Percentiles rank a stretch among this genome's conserved stretches.
Conservation (phyloP, 768 basidiomycete genomes). For the Lentinula guzmanii region DNA sequence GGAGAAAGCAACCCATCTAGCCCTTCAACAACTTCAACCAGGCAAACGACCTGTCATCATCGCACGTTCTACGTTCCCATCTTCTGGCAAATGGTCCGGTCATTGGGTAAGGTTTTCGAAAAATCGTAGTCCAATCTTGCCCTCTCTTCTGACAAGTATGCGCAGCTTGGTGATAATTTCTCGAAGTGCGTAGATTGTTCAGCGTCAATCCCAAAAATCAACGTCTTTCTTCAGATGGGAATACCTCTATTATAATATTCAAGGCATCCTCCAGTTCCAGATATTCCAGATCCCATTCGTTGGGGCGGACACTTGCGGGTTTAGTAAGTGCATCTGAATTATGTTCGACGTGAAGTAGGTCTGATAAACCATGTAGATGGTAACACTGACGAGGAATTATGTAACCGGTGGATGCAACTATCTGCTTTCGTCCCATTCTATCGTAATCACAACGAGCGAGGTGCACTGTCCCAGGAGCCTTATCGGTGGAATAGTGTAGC, state of each 20-base stretch:
- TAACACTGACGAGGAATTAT: constrained; percentile 77
- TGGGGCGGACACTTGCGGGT: constrained; percentile 73
- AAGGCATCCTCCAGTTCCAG: constrained; percentile 79
- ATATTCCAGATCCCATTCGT: constrained; percentile 81
- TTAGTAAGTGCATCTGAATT: constrained; percentile 31
- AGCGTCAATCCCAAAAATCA: not conserved
- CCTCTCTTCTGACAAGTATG: not conserved
- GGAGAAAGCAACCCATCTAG: constrained; percentile 57
- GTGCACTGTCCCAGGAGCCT: constrained; percentile 72
- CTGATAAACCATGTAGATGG: constrained; percentile 22
- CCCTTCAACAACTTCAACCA: constrained; percentile 45
- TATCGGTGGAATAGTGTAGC: constrained; percentile 80
- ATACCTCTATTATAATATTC: constrained; percentile 64
- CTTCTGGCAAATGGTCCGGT: constrained; percentile 63
- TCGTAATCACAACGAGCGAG: constrained; percentile 67
- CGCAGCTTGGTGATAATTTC: constrained; percentile 66
- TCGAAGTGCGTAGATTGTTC: constrained; percentile 1
- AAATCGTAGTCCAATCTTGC: not conserved
- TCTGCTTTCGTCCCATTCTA: constrained; percentile 80
- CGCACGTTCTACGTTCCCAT: constrained; percentile 63
- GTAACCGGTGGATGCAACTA: constrained; percentile 85
- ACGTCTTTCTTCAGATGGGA: constrained; percentile 47
- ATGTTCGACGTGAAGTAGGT: constrained; percentile 9
- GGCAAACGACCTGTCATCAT: constrained; percentile 68
- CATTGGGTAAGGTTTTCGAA: constrained; percentile 48